phyloP scores from a whole-genome alignment of 1,284 basidiomycete genomes.

The Ceratobasidium sp. region DNA sequence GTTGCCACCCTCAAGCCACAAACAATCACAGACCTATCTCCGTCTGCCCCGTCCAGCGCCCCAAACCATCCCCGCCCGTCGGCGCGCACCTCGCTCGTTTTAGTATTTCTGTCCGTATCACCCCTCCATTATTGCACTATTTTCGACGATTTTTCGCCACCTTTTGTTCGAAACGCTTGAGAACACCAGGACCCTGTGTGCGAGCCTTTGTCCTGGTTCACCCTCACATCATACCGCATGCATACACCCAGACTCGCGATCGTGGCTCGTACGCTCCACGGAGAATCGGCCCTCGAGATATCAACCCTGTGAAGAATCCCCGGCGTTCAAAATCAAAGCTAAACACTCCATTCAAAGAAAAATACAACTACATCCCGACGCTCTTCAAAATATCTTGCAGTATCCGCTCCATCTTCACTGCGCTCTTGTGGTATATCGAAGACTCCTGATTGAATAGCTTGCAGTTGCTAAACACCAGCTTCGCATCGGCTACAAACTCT shows the following conservation, averaged over 20 bases:
- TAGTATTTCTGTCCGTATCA: neutral
- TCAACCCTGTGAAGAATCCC: neutral
- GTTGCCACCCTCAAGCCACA: constrained; percentile 17
- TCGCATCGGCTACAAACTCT: constrained; percentile 81
- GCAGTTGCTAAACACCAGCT: constrained; percentile 93
- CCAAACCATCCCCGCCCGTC: neutral
- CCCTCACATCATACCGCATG: constrained; percentile 11
- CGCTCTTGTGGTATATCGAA: constrained; percentile 88
- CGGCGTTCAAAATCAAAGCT: constrained; percentile 12
- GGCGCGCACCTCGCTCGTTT: neutral
- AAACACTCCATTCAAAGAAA: neutral
- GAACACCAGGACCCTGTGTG: neutral
- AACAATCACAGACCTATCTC: neutral
- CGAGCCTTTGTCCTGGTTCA: constrained; percentile 9
- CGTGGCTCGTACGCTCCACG: neutral
- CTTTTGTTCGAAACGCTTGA: neutral
- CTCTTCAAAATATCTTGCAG: constrained; percentile 52
- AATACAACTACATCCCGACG: constrained; percentile 20
- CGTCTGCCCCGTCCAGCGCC: neutral
- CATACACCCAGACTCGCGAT: constrained; percentile 1
- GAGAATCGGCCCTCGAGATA: neutral
- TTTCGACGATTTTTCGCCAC: neutral
- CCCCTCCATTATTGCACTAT: neutral
- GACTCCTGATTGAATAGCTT: constrained; percentile 87
- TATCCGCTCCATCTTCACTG: constrained; percentile 77